A percentile compares a stretch with the other conserved stretches of the same genome.
These are phyloP conservation scores for Rachicladosporium sp. DNA, from an alignment of 2,329 filamentous ascomycete genomes.

Conservation along the genomic window DNA sequence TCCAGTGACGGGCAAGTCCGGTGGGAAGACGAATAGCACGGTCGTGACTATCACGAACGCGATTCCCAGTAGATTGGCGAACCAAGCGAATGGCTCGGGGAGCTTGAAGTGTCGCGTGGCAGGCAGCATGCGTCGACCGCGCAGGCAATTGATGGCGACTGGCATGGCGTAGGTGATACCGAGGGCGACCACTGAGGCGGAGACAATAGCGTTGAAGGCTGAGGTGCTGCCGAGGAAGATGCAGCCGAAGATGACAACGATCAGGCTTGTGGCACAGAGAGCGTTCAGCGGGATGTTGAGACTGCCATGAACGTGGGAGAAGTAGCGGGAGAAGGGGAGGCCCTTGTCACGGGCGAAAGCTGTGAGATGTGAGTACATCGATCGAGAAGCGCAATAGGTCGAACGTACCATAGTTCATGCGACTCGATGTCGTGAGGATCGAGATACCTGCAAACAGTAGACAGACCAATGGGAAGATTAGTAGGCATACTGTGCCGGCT, in stretches of 20 bases:
- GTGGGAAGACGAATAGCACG: constrained; percentile 63
- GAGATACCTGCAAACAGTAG: constrained; percentile 23
- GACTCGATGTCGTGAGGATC: constrained; percentile 25
- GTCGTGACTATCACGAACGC: constrained; percentile 58
- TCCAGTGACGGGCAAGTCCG: constrained; percentile 49
- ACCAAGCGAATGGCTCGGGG: constrained; percentile 44
- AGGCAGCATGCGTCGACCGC: constrained; percentile 54
- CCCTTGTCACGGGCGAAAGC: constrained; percentile 26
- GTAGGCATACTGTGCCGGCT: constrained; percentile 24
- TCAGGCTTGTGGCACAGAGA: constrained; percentile 19
- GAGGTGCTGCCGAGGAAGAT: constrained; percentile 26
- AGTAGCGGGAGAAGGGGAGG: constrained; percentile 22
- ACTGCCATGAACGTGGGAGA: constrained; percentile 22
- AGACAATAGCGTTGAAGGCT: constrained; percentile 27
- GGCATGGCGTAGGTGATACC: constrained; percentile 65
- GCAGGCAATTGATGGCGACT: constrained; percentile 54
- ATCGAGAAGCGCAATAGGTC: no score
- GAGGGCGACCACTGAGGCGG: constrained; percentile 54
- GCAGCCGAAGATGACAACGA: constrained; percentile 24
- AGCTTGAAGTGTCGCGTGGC: constrained; percentile 43
- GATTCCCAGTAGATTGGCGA: constrained; percentile 48
- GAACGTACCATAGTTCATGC: constrained; percentile 22
- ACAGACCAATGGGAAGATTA: constrained; percentile 25
- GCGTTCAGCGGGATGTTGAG: constrained; percentile 25
- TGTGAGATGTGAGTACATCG: constrained; percentile 1